These are phyloP conservation scores for Antrodiella citrinella DNA, from an alignment of 768 basidiomycete genomes.

Conservation along the genomic window DNA sequence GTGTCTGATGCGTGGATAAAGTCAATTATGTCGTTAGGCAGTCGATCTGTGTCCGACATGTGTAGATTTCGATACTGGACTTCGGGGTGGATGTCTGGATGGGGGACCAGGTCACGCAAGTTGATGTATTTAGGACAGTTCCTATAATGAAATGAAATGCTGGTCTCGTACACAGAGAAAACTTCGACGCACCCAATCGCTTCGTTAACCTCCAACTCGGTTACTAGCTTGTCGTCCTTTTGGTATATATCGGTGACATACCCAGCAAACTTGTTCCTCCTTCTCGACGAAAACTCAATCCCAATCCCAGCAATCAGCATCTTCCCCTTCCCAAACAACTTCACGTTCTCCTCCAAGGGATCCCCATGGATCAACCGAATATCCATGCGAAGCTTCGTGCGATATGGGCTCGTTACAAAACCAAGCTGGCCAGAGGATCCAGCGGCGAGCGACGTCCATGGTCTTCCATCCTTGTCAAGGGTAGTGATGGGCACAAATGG, in stretches of 20 bases:
- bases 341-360: slow-evolving; percentile 34
- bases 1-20: slow-evolving; percentile 46
- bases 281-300: slow-evolving; percentile 46
- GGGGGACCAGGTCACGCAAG: slow-evolving; percentile 40
- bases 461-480: slow-evolving; percentile 40
- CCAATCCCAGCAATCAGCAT: slow-evolving; percentile 48
- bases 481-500: slow-evolving; percentile 52
- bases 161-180: background rate
- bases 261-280: slow-evolving; percentile 60
- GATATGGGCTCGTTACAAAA: slow-evolving; percentile 31
- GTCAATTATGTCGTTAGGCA: slow-evolving; percentile 41
- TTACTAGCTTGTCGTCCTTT: slow-evolving; percentile 20
- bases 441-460: slow-evolving; percentile 53
- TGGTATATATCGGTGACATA: slow-evolving; percentile 26
- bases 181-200: slow-evolving; percentile 42
- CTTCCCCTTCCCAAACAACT: slow-evolving; percentile 3
- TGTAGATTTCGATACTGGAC: slow-evolving; percentile 28
- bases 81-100: slow-evolving; percentile 29
- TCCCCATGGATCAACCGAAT: slow-evolving; percentile 47
- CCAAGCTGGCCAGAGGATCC: slow-evolving; percentile 36
- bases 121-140: slow-evolving; percentile 70
- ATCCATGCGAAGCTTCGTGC: slow-evolving; percentile 31
- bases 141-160: slow-evolving; percentile 23
- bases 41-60: slow-evolving; percentile 28
- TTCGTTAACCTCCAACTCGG: slow-evolving; percentile 44